phyloP scores from a whole-genome alignment of 2,329 filamentous ascomycete genomes.

The Periconia macrospinosa region DNA sequence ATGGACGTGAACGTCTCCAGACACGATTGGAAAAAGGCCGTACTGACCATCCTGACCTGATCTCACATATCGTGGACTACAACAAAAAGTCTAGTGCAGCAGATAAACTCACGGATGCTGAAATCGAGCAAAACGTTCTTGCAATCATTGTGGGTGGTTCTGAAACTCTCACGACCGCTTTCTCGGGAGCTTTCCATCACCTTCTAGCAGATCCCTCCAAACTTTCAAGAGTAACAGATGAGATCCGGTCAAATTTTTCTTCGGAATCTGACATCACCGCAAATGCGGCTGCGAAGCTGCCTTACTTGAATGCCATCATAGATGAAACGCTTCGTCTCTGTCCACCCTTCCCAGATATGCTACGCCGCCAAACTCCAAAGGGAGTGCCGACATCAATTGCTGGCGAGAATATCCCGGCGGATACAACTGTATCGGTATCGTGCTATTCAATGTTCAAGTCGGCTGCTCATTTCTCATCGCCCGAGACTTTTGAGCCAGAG shows the following conservation, averaged over 20 bases:
- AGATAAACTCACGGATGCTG: conserved; percentile 4
- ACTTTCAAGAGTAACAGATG: conserved; percentile 8
- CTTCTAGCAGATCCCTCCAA: conserved; percentile 16
- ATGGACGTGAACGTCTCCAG: too few relatives aligned
- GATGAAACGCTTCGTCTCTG: too few relatives aligned
- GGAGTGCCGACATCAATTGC: too few relatives aligned
- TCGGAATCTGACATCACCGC: background rate
- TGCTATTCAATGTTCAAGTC: too few relatives aligned
- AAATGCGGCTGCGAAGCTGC: conserved; percentile 2
- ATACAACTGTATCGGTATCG: too few relatives aligned
- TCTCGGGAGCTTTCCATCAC: conserved; percentile 32
- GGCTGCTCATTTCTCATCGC: too few relatives aligned
- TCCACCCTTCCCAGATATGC: too few relatives aligned
- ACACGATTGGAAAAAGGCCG: too few relatives aligned
- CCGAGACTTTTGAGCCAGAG: too few relatives aligned
- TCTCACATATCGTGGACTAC: background rate
- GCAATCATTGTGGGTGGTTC: conserved; percentile 40
- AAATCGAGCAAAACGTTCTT: conserved; percentile 33
- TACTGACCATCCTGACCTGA: too few relatives aligned
- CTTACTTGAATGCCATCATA: conserved; percentile 15
- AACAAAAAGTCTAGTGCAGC: background rate
- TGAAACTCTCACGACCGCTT: conserved; percentile 38
- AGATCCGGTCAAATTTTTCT: conserved; percentile 13
- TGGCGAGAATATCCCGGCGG: too few relatives aligned
- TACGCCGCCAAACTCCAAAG: too few relatives aligned